Percentiles rank a stretch among this genome's conserved stretches.
These are phyloP conservation scores for Plasmodium falciparum DNA, from an alignment of 169 alveolate genomes.

Conservation along the genomic window DNA sequence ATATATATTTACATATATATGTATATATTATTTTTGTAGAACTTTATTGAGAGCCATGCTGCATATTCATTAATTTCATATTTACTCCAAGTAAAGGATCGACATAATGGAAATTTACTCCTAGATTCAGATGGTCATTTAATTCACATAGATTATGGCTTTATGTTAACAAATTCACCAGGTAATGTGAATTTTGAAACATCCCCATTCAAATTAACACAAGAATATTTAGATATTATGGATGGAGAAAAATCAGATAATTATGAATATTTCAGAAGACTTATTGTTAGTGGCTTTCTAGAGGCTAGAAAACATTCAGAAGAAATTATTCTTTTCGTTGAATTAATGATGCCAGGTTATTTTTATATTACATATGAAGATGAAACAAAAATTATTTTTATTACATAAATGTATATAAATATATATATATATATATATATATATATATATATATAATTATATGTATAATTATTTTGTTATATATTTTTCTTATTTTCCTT, in stretches of 20 bases:
- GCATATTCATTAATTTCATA: conserved; percentile 96
- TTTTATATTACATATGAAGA: neutral
- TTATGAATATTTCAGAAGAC: conserved; percentile 91
- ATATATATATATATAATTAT: conserved; percentile 8
- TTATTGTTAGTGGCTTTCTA: conserved; percentile 89
- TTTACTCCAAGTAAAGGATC: conserved; percentile 95
- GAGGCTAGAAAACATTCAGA: conserved; percentile 93
- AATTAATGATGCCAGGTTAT: conserved; percentile 91
- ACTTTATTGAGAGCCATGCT: conserved; percentile 95
- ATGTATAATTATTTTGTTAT: neutral
- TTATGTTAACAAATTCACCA: conserved; percentile 96
- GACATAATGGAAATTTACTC: conserved; percentile 97
- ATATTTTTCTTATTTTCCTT: neutral
- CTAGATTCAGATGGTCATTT: conserved; percentile 95
- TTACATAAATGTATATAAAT: neutral
- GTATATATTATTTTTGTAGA: conserved; percentile 58
- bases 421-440: conserved; percentile 6
- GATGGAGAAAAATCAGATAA: conserved; percentile 94
- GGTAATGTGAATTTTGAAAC: conserved; percentile 97
- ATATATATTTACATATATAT: conserved; percentile 2
- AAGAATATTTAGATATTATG: conserved; percentile 95
- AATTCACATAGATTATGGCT: conserved; percentile 97
- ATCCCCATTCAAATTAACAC: conserved; percentile 97
- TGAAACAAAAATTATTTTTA: neutral
- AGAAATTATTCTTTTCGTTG: conserved; percentile 90